phyloP scores from a whole-genome alignment of 106 monocot species.

The Phalaenopsis aphrodite region DNA sequence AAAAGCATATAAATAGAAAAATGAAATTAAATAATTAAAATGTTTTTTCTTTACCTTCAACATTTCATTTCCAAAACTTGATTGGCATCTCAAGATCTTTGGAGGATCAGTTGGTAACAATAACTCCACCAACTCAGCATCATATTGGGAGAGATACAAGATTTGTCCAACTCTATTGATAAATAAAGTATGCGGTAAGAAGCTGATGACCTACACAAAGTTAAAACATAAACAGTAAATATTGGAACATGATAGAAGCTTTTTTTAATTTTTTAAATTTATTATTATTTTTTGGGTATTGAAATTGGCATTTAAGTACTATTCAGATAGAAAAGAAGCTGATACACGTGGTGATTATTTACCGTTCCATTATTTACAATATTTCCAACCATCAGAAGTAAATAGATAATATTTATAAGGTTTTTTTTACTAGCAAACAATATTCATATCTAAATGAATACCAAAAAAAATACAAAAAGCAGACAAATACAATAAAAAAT shows the following conservation, averaged over 20 bases:
- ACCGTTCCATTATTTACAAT: not conserved
- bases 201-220: slow-evolving; percentile 65
- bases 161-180: slow-evolving; percentile 69
- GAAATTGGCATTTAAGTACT: not conserved
- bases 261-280: not conserved
- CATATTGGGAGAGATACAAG: slow-evolving; percentile 51
- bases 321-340: not conserved
- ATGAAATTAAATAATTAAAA: not conserved
- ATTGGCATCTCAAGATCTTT: slow-evolving; percentile 64
- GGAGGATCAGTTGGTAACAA: slow-evolving; percentile 64
- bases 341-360: not conserved
- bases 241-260: not conserved
- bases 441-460: not conserved
- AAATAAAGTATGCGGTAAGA: slow-evolving; percentile 63
- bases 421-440: not conserved
- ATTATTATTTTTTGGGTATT: not conserved
- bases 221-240: not conserved
- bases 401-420: not conserved
- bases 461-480: not conserved
- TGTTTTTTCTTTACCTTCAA: slow-evolving; percentile 41
- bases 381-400: not conserved
- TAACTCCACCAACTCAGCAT: slow-evolving; percentile 32
- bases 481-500: not conserved
- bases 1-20: not conserved
- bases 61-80: slow-evolving; percentile 44